Base-by-base conservation (phyloP, 768 basidiomycete species). In the Harrya chromipes region DNA sequence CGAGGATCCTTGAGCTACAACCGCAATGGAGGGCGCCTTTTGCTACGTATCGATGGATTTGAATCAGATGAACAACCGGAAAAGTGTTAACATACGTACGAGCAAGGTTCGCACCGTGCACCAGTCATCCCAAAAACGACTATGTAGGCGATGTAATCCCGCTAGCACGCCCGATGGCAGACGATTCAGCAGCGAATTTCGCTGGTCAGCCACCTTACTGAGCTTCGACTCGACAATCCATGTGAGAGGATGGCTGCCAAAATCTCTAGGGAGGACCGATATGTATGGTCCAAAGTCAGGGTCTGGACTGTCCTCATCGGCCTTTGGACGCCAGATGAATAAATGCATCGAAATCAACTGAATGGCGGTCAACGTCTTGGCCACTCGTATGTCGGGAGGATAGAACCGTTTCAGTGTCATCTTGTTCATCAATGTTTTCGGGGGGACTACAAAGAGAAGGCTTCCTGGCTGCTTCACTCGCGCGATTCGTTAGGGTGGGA, bases 291-390 rank as follows among this genome's bases (percentile, higher is more conserved):
- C 81, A 65, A 84, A 85, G 13, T 64, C 65, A 56, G 77, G 71
- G 58, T 89, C 86, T 21, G 52, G 54, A 19, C 81, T 83, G 16
- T 71, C 70, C 3, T 60, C 65, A 7, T 63, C 60, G n/a, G 49
- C 58, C 29, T 52, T 46, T 2, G 85, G 86, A 37, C 77, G 78
- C 68, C 88, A 76, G 2, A 94, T 70, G 35, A 81, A 74, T 10
- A 97, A 74, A 72, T 97, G 91, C 51, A 97, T 69, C 6, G 90
- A 82, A 27, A 97, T 78, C 14, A 90, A 66, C 60, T 97, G 94
- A 4, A 76, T 77, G 10, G 89, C 87, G 20, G 78, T 81, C 52
- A 86, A 63, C 14, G 61, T 57, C 7, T 58, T 56, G 44, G 47
- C 46, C 6, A 44, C 49, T 17, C 39, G 50, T 33, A 51, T 24